A percentile compares a stretch with the other conserved stretches of the same genome.
Conservation (phyloP, 139 green algal genomes). For the Tetraselmis chui region DNA sequence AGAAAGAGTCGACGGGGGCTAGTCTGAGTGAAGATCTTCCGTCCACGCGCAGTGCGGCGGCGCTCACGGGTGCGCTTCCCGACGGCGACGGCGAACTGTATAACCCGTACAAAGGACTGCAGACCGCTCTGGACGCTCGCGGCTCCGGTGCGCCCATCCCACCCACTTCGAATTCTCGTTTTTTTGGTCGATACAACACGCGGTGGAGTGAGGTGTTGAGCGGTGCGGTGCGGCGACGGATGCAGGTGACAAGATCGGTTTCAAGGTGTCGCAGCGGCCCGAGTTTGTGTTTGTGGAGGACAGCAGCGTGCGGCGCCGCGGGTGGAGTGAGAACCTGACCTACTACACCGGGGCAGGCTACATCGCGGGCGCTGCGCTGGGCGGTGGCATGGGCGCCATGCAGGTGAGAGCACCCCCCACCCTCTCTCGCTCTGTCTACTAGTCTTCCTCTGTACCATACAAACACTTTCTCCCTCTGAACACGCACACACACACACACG, state of each 20-base stretch:
- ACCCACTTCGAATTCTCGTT: neutral
- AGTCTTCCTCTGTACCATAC: neutral
- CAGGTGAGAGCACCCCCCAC: neutral
- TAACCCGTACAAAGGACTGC: conserved; percentile 55
- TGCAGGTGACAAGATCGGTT: conserved; percentile 18
- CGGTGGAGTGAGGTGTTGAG: no score
- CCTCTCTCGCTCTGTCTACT: no score
- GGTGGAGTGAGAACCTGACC: conserved; percentile 81
- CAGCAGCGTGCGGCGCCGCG: conserved; percentile 51
- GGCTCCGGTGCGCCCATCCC: neutral
- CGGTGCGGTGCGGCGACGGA: conserved; percentile 25
- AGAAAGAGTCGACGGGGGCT: neutral
- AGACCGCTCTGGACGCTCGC: conserved; percentile 13
- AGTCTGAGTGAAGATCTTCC: neutral
- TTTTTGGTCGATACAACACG: no score
- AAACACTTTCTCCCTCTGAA: no score
- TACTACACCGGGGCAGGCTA: conserved; percentile 88
- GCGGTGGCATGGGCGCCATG: conserved; percentile 31
- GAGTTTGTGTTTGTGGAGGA: conserved; percentile 89
- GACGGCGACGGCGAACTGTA: conserved; percentile 27
- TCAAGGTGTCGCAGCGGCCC: conserved; percentile 58
- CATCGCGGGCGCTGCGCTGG: conserved; percentile 54
- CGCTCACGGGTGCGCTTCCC: neutral
- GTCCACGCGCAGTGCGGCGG: conserved; percentile 2
- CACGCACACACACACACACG: no score